A percentile compares a stretch with the other conserved stretches of the same genome.
Conservation (phyloP, 768 basidiomycete species). For the Tephrocybe sp. region DNA sequence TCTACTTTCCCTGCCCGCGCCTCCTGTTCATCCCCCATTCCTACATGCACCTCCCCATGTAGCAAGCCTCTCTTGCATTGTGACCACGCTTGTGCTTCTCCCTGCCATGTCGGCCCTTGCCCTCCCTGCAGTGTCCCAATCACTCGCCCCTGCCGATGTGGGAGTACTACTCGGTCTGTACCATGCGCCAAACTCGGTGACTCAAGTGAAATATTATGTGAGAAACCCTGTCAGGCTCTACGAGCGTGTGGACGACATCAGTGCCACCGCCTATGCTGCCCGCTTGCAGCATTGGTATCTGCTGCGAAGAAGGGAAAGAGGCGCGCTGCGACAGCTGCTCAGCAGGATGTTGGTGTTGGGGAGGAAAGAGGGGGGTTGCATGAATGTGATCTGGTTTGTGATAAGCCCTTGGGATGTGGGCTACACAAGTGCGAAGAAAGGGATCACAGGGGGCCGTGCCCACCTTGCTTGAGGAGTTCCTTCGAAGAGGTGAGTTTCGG, state of each 20-base stretch:
- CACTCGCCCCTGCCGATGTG: slow-evolving; percentile 84
- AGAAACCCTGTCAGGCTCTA: slow-evolving; percentile 72
- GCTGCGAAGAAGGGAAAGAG: slow-evolving; percentile 60
- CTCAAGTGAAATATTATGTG: slow-evolving; percentile 68
- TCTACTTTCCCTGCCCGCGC: slow-evolving; percentile 41
- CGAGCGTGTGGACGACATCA: slow-evolving; percentile 86
- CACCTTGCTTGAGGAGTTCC: slow-evolving; percentile 78
- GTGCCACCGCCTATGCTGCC: slow-evolving; percentile 85
- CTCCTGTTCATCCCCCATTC: slow-evolving; percentile 72
- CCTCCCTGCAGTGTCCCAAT: slow-evolving; percentile 73
- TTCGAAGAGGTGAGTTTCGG: slow-evolving; percentile 77
- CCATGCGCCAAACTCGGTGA: slow-evolving; percentile 50
- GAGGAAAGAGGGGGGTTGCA: slow-evolving; percentile 70
- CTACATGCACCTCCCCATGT: slow-evolving; percentile 73
- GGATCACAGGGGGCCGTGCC: slow-evolving; percentile 84
- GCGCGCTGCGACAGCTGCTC: slow-evolving; percentile 29
- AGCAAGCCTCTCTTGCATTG: slow-evolving; percentile 62
- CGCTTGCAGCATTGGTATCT: slow-evolving; percentile 64
- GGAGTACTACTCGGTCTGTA: slow-evolving; percentile 54
- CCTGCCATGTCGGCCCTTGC: slow-evolving; percentile 79
- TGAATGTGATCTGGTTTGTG: slow-evolving; percentile 80
- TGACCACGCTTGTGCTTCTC: slow-evolving; percentile 64
- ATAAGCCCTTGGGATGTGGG: slow-evolving; percentile 69
- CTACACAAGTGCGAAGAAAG: slow-evolving; percentile 73
- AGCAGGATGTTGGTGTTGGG: slow-evolving; percentile 35